Base-by-base conservation (phyloP, 1,284 basidiomycete genomes). In the Boletellus deceptivus region DNA sequence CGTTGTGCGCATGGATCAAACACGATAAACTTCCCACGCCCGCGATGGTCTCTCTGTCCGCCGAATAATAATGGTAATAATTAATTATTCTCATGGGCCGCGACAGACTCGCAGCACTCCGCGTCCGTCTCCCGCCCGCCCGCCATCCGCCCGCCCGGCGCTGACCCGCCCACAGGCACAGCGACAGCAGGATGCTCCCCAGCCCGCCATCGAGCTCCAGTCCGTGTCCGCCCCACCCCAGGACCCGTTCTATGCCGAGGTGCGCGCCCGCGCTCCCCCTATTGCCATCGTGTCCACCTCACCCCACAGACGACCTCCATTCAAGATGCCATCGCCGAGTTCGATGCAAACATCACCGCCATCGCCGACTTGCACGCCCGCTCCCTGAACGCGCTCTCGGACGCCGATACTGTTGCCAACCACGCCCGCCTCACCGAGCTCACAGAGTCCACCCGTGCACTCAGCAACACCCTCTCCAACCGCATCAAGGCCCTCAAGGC, bases 391-490 rank as follows among this genome's bases (percentile, higher is more conserved):
- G 75, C 75, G 49, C 75, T 83, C 46, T 79, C 80, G 50, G 76
- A 78, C 24, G 67, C 67, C 33, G 65, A 73, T n/a, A 68, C 72
- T 37, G 73, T 76, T 20, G 69, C 74, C 36, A 76, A 74, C 42
- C 61, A 74, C 18, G 73, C 75, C 8, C 72, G 78, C 46, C 70
- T 86, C 18, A 79, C 83, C 13, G 70, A 75, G 33, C 72, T 91
- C 31, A 77, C 84, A 37, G 72, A 70, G 18, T 79, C 88, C 57
- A 89, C 89, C 1, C 77, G 83, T 49, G 65, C 74, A 1, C 70
- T 87, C 49, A 83, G 81, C 61, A 82, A 81, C 56, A 65, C 73
- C 44, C 70, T 90, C 53, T 89, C 87, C 63, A 74, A 75, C 41
- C 76, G 84, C 35, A 86, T 93, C 60, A 80, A 85, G 62, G 68